Conservation (phyloP, 2,329 filamentous ascomycete genomes). For the Nectriaceae sp. region DNA sequence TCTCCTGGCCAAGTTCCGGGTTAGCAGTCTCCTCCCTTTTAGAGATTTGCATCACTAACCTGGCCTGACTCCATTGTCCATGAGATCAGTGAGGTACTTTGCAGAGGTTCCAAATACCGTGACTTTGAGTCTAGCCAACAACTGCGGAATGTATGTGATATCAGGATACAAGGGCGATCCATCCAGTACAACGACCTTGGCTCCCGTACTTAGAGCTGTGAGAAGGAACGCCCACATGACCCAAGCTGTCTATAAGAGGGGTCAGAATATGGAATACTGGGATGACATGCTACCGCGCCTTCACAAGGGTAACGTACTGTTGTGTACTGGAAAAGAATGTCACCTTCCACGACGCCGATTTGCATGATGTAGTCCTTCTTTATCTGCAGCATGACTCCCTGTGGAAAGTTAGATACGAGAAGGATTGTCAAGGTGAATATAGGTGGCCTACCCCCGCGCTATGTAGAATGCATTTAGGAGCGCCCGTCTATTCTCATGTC, state of each 20-base stretch:
- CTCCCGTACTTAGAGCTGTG: neutral
- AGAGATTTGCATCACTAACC: neutral
- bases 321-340: conserved; percentile 7
- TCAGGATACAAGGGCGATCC: conserved; percentile 6
- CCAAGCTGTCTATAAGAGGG: conserved; percentile 1
- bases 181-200: conserved; percentile 1
- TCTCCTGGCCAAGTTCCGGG: too few relatives aligned
- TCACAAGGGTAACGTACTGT: conserved; percentile 1
- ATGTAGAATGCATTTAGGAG: conserved; percentile 7
- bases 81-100: conserved; percentile 7
- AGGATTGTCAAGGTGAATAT: neutral
- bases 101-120: conserved; percentile 4
- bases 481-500: conserved; percentile 1
- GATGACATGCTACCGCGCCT: too few relatives aligned
- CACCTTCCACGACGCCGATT: neutral
- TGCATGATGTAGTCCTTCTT: conserved; percentile 8
- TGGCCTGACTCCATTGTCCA: neutral
- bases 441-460: neutral
- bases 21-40: too few relatives aligned
- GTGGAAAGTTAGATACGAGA: neutral
- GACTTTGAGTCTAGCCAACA: conserved; percentile 1
- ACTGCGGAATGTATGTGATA: neutral
- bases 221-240: conserved; percentile 10
- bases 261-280: neutral
- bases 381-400: conserved; percentile 6